These are phyloP conservation scores for Coniochaeta prunicola DNA, from an alignment of 2,329 filamentous ascomycete genomes.

Conservation along the genomic window DNA sequence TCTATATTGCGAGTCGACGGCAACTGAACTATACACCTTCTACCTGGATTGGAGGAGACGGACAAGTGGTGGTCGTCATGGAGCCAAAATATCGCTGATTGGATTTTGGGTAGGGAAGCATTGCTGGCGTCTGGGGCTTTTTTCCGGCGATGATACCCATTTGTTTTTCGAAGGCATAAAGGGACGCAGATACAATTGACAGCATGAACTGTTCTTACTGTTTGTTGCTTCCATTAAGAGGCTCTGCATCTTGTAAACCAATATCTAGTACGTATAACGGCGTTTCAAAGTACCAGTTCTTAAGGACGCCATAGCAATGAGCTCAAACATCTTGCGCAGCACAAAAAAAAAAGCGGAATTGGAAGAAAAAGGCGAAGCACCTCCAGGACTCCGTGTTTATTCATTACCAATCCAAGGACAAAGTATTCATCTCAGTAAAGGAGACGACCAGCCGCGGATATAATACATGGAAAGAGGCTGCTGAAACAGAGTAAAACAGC, in stretches of 20 bases:
- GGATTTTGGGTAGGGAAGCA: neutral
- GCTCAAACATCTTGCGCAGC: neutral
- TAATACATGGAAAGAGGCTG: neutral
- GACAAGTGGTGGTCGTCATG: conserved; percentile 40
- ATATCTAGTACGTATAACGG: neutral
- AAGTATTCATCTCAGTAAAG: neutral
- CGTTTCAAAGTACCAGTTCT: too few relatives aligned
- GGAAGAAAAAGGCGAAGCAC: neutral
- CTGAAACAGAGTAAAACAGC: neutral
- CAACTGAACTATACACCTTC: conserved; percentile 49
- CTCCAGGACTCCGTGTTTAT: neutral
- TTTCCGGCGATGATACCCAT: neutral
- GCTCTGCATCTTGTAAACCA: too few relatives aligned
- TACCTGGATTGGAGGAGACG: conserved; percentile 60
- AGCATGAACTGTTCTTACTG: too few relatives aligned
- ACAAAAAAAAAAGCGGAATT: neutral
- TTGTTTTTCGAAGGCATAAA: neutral
- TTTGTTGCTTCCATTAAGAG: too few relatives aligned
- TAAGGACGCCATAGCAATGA: neutral
- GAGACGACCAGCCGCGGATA: neutral
- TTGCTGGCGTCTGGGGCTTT: neutral
- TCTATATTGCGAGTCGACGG: conserved; percentile 66
- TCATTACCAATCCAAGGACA: neutral
- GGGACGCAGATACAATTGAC: too few relatives aligned
- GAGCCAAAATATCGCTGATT: conserved; percentile 15